Percentiles rank a stretch among this genome's conserved stretches.
phyloP scores from a whole-genome alignment of 352 stramenopile species.

The Phytophthora pini region DNA sequence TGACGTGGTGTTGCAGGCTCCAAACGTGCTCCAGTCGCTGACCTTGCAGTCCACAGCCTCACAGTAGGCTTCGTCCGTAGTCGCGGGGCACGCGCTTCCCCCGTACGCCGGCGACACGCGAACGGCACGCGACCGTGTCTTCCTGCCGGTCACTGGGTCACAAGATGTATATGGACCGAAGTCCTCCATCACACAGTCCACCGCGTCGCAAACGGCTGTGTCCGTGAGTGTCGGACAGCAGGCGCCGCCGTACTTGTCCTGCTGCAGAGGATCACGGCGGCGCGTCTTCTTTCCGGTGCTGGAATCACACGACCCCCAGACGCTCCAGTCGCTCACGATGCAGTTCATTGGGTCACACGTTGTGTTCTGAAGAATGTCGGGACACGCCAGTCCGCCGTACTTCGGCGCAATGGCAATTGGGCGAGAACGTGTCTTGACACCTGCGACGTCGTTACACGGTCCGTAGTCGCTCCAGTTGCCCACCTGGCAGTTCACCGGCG shows the following conservation, averaged over 20 bases:
- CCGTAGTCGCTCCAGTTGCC: slow-evolving; percentile 56
- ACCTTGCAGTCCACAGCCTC: slow-evolving; percentile 54
- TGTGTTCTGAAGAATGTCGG: slow-evolving; percentile 34
- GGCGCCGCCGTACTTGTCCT: slow-evolving; percentile 42
- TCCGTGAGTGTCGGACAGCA: slow-evolving; percentile 41
- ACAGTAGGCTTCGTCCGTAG: slow-evolving; percentile 44
- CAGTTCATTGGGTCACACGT: slow-evolving; percentile 70
- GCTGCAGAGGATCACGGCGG: slow-evolving; percentile 42
- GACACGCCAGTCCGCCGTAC: slow-evolving; percentile 56
- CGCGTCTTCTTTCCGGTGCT: slow-evolving; percentile 41
- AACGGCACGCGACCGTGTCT: slow-evolving; percentile 43
- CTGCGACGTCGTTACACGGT: slow-evolving; percentile 40
- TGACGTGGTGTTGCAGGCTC: slow-evolving; percentile 35
- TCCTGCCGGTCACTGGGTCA: slow-evolving; percentile 32
- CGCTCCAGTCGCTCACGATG: slow-evolving; percentile 48
- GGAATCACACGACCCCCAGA: slow-evolving; percentile 42
- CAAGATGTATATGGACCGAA: slow-evolving; percentile 45
- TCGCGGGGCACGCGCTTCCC: slow-evolving; percentile 38
- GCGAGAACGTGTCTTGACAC: slow-evolving; percentile 43
- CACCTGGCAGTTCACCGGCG: slow-evolving; percentile 58
- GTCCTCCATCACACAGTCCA: slow-evolving; percentile 50
- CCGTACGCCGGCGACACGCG: slow-evolving; percentile 40
- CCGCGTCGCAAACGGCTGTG: slow-evolving; percentile 28
- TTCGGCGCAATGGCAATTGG: slow-evolving; percentile 39
- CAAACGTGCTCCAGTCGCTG: slow-evolving; percentile 45